A percentile compares a stretch with the other conserved stretches of the same genome.
Conservation (phyloP, 768 basidiomycete species). For the Termitomyces sp. region DNA sequence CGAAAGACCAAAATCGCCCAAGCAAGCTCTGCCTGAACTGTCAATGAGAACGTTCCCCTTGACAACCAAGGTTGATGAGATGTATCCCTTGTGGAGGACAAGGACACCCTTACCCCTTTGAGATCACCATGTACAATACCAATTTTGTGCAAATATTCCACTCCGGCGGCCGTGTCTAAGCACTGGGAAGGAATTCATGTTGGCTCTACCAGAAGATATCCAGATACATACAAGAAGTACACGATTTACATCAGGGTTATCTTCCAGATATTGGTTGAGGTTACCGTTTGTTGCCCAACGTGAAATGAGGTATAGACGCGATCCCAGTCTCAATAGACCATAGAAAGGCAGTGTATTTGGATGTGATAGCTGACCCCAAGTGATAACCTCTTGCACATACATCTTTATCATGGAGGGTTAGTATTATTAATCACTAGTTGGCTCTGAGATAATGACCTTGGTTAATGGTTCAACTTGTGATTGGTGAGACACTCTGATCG, state of each 20-base stretch:
- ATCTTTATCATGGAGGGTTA: background rate
- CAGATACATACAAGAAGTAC: too few relatives aligned
- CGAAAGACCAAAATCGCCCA: too few relatives aligned
- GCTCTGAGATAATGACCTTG: constrained; percentile 1
- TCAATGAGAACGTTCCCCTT: too few relatives aligned
- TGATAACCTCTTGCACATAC: constrained; percentile 13
- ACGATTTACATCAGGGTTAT: constrained; percentile 17
- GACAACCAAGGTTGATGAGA: background rate
- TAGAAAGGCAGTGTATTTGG: too few relatives aligned
- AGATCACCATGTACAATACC: constrained; percentile 28
- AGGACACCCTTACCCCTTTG: constrained; percentile 19
- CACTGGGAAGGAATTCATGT: background rate
- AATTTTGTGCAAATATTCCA: constrained; percentile 22
- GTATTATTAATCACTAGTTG: too few relatives aligned
- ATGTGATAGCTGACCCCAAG: too few relatives aligned
- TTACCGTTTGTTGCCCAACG: constrained; percentile 23
- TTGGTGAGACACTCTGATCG: constrained; percentile 2
- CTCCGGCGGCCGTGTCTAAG: too few relatives aligned
- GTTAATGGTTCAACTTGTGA: background rate
- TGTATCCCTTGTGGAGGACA: background rate
- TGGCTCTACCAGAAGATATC: background rate
- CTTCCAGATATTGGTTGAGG: constrained; percentile 24
- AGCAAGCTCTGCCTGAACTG: too few relatives aligned
- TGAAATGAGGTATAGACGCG: constrained; percentile 29
- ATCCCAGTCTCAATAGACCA: too few relatives aligned